Evolutionary conservation across 129 eudicot species (phyloP).

Genomic region (Helichrysum umbraculigerum): DNA sequence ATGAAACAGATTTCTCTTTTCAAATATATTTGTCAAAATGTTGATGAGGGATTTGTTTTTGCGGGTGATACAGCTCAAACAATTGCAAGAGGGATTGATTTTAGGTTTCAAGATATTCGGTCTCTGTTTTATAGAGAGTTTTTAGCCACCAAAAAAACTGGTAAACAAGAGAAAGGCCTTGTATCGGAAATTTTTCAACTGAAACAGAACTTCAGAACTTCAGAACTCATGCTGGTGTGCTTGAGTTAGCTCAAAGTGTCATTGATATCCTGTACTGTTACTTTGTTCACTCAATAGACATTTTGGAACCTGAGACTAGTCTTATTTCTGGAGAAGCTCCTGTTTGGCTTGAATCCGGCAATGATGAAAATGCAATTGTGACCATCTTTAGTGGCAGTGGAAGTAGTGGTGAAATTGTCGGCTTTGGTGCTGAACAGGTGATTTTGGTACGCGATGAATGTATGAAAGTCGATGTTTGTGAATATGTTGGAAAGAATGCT

Average conservation of each 20-base stretch:
- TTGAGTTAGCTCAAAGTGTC: constrained; percentile 68
- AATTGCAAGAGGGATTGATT: constrained; percentile 73
- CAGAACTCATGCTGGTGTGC: constrained; percentile 74
- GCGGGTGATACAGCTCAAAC: constrained; percentile 87
- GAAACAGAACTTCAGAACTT: constrained; percentile 62
- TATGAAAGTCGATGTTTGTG: constrained; percentile 45
- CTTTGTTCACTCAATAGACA: constrained; percentile 62
- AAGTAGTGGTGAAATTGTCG: constrained; percentile 47
- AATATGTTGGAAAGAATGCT: constrained; percentile 60
- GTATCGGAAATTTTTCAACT: constrained; percentile 47
- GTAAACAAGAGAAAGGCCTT: constrained; percentile 49
- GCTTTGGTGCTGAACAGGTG: constrained; percentile 91
- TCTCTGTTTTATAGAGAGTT: constrained; percentile 61
- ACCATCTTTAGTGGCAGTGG: constrained; percentile 54
- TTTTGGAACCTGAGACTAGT: constrained; percentile 64
- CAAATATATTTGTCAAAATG: constrained; percentile 65
- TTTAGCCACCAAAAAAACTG: constrained; percentile 22
- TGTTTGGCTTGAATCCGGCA: constrained; percentile 49
- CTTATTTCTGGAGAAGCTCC: constrained; percentile 71
- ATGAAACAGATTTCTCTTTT: constrained; percentile 68
- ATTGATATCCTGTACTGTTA: constrained; percentile 56
- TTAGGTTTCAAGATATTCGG: constrained; percentile 70
- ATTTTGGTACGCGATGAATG: constrained; percentile 75
- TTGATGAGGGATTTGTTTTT: constrained; percentile 68
- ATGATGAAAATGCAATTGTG: constrained; percentile 51